Base-by-base conservation (phyloP, 345 rosid species). In the Ceriops zippeliana region DNA sequence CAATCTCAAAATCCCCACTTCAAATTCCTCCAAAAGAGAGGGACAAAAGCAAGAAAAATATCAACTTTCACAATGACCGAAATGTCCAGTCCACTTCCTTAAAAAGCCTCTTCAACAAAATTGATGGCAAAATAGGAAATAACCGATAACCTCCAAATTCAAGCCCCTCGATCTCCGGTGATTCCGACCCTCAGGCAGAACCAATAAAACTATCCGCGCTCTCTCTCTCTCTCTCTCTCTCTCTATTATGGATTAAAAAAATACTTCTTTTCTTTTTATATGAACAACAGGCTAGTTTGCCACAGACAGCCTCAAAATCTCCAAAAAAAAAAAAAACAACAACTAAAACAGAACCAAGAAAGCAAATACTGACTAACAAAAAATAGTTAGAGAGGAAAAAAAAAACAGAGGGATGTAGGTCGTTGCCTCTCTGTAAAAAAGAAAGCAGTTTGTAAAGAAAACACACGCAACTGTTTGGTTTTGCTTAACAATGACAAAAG, bases 141-240 rank as follows among this genome's bases (percentile, higher is more conserved):
- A 56, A 17, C 27, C 5, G 0, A 28, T 20, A 62, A 2, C 28
- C 31, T 34, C 28, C 31, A 21, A 1, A 57, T 7, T 51, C 61
- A 27, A 34, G 4, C 59, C 7, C 65, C 61, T 69, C 73, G 73
- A 68, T 74, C 78, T 68, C 72, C 58, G 52, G 27, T 65, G n/a
- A 56, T 65, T 52, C 35, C 17, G 35, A 10, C 63, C 57, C 22
- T 9, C 47, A 10, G 47, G 70, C 65, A 7, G 24, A 54, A 42
- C 66, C 35, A 34, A 63, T 21, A 74, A 74, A 4, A 52, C 52
- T 56, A 62, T 67, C 64, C 77, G 63, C 61, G 52, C 58, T 37
- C 42, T 37, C 42, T 8, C 47, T 69, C 35, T 27, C 38, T 20
- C 35, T 17, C 59, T 19, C n/a, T 5, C 51, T 17, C 60, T 16